Evolutionary conservation across 306 rosid species (phyloP).

Genomic region (apple (Malus domestica)): DNA sequence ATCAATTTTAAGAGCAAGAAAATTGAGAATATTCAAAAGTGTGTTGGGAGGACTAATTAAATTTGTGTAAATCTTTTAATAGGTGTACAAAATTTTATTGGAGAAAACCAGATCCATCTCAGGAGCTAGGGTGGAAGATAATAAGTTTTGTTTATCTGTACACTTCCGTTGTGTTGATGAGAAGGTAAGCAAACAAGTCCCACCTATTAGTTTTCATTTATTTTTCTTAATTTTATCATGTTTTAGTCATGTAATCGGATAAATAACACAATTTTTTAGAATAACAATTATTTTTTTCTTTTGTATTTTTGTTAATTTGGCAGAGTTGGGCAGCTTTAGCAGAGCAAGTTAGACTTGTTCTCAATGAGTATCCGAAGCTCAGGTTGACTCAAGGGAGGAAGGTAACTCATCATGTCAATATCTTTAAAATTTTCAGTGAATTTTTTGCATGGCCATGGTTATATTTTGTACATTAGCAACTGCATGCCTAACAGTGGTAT

Average conservation of each 20-base stretch:
- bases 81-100: constrained; percentile 60
- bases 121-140: constrained; percentile 83
- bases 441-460: neutral
- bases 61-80: neutral
- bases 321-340: constrained; percentile 78
- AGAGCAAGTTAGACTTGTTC: constrained; percentile 63
- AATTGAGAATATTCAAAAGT: neutral
- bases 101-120: constrained; percentile 67
- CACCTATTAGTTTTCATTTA: neutral
- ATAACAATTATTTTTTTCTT: neutral
- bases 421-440: neutral
- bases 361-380: constrained; percentile 68
- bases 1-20: neutral
- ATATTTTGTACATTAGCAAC: neutral
- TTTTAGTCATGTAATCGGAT: neutral
- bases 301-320: neutral
- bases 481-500: neutral
- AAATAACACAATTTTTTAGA: neutral
- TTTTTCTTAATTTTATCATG: neutral
- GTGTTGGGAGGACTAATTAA: constrained; percentile 7
- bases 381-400: constrained; percentile 72
- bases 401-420: constrained; percentile 16
- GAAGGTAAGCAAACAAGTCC: constrained; percentile 44
- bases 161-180: constrained; percentile 97
- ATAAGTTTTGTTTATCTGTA: constrained; percentile 82